A percentile compares a stretch with the other conserved stretches of the same genome.
Evolutionary conservation across 257 asterid genomes (phyloP).

Genomic region (Jacaranda mimosifolia): DNA sequence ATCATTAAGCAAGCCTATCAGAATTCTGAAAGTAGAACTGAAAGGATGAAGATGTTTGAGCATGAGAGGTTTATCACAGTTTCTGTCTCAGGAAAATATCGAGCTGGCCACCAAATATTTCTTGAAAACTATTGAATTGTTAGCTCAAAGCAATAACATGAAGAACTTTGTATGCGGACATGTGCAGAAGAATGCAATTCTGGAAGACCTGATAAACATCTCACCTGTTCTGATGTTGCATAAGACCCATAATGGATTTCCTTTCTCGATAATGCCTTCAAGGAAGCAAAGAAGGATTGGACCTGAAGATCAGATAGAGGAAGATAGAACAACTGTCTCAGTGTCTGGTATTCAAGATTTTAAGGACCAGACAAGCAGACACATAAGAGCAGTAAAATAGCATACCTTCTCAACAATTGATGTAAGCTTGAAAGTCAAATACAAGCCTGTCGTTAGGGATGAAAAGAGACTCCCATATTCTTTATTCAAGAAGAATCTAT

Average conservation of each 20-base stretch:
- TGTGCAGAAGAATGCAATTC: neutral
- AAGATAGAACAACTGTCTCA: neutral
- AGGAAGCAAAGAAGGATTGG: slow-evolving; percentile 59
- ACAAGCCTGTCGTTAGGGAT: slow-evolving; percentile 77
- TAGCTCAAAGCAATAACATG: neutral
- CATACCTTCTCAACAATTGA: slow-evolving; percentile 79
- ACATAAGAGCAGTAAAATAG: neutral
- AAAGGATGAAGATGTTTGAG: neutral
- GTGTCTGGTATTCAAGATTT: slow-evolving; percentile 16
- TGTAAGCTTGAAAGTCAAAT: slow-evolving; percentile 84
- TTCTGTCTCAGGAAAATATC: neutral
- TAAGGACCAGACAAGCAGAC: slow-evolving; percentile 1
- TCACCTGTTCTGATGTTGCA: slow-evolving; percentile 86
- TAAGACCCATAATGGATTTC: slow-evolving; percentile 71
- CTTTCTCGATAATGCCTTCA: slow-evolving; percentile 73
- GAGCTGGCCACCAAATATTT: neutral
- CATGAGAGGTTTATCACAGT: slow-evolving; percentile 2
- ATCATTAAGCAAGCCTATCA: slow-evolving; percentile 2
- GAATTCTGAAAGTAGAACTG: neutral
- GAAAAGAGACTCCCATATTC: slow-evolving; percentile 89
- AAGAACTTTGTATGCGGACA: neutral
- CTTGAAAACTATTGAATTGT: neutral
- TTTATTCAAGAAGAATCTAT: slow-evolving; percentile 85
- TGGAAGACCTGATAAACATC: neutral
- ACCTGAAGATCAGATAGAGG: slow-evolving; percentile 52